Base-by-base conservation (phyloP, 306 rosid genomes). In the Dalbergia oliveri region DNA sequence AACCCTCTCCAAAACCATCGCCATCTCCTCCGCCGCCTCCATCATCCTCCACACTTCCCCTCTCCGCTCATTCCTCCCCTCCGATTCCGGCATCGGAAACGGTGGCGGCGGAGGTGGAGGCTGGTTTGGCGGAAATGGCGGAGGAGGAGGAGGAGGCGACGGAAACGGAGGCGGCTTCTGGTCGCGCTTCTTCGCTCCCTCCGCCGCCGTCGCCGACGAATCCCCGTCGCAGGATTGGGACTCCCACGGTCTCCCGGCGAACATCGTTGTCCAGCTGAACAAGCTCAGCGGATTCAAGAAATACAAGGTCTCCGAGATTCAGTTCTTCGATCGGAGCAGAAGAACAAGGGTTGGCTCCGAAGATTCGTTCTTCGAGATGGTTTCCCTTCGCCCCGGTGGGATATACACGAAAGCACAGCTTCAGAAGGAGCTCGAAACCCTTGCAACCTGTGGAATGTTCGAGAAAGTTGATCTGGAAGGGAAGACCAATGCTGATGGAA, bases 391-490 rank as follows among this genome's bases (percentile, higher is more conserved):
- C 16, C 93, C 99, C 0, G 94, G 96, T 1, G 97, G 96, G 6
- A 47, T 87, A 4, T 95, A 95, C 87, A 89, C 98, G 7, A 95
- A 87, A 79, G 86, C 97, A 0, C 99, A 93, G 80, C 92, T 95
- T 16, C 97, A 90, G 87, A 95, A 91, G 66, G 98, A 95, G 89
- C 89, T 95, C 3, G 99, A 95, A 58, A 76, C 84, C 18, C 85
- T 95, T 0, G 93, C 93, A 4, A 87, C 90, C n/a, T 93, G 97
- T 53, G 99, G 99, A 50, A 95, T 95, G 99, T 95, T 95, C 76
- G 98, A 93, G 88, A 95, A 93, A 86, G 99, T 95, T 8, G 97
- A 95, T 68, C 59, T 95, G 86, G 98, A 95, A 73, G 98, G 97
- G 61, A 93, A 91, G 67, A 91, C 99, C 5, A 93, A 91, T n/a